Percentiles rank a stretch among this genome's conserved stretches.
These are phyloP conservation scores for Suillus hirtellus DNA, from an alignment of 768 basidiomycete genomes.

Conservation along the genomic window DNA sequence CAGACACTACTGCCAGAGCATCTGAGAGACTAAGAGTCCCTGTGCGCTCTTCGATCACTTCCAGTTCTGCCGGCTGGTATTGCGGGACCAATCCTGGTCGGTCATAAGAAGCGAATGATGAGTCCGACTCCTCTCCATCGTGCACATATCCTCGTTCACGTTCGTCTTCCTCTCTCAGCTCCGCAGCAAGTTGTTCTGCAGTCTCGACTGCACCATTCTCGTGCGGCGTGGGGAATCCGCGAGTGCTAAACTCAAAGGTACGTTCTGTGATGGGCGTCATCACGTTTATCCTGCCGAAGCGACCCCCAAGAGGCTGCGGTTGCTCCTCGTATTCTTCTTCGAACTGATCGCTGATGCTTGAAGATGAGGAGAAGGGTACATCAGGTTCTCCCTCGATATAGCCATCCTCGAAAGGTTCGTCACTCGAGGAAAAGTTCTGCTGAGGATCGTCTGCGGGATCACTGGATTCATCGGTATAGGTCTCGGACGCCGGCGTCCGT, in stretches of 20 bases:
- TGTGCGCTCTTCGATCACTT: slow-evolving; percentile 55
- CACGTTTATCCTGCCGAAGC: slow-evolving; percentile 82
- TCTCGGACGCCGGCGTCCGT: slow-evolving; percentile 20
- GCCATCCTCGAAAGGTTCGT: slow-evolving; percentile 35
- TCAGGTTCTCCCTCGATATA: slow-evolving; percentile 28
- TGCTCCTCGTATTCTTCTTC: slow-evolving; percentile 32
- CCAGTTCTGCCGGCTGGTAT: slow-evolving; percentile 24
- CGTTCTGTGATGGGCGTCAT: slow-evolving; percentile 99
- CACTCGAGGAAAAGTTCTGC: slow-evolving; percentile 34
- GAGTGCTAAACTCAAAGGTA: slow-evolving; percentile 82
- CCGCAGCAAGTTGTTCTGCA: slow-evolving; percentile 54
- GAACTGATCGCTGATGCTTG: slow-evolving; percentile 20
- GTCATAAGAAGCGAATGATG: slow-evolving; percentile 17
- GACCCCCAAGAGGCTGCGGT: slow-evolving; percentile 60
- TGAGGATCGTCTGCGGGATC: slow-evolving; percentile 20
- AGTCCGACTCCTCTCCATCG: slow-evolving; percentile 16
- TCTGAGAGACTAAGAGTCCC: slow-evolving; percentile 67
- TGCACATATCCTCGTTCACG: slow-evolving; percentile 19
- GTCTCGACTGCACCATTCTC: slow-evolving; percentile 46
- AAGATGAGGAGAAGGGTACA: slow-evolving; percentile 28
- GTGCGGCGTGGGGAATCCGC: slow-evolving; percentile 38
- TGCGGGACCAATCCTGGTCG: slow-evolving; percentile 18
- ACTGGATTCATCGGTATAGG: slow-evolving; percentile 35
- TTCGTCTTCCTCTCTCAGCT: slow-evolving; percentile 22
- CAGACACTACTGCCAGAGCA: slow-evolving; percentile 57